Base-by-base conservation (phyloP, 2,329 filamentous ascomycete genomes). In the Monilinia aucupariae region DNA sequence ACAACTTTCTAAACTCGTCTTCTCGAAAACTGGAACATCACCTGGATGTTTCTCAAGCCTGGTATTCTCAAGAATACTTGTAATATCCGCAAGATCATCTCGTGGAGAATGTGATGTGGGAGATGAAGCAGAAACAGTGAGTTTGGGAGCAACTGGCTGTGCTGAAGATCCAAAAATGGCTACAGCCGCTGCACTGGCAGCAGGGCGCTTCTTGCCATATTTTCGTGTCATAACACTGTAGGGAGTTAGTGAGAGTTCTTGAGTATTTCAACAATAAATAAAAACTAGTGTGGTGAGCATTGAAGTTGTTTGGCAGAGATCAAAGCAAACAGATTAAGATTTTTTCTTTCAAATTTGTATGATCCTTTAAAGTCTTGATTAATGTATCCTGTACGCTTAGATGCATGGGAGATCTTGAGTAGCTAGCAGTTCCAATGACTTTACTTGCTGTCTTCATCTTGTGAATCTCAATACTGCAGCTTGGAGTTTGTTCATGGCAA, bases 121-220 rank as follows among this genome's bases (percentile, higher is more conserved):
- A 5, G 25, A 4, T 32, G 22, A 20, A 53, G 13, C 17, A 37
- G 37, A 17, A 30, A 10, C 6, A 6, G 8, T 32, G 13, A 9
- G n/a, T 25, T n/a, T 39, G 4, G 50, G 25, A 20, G 43, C 41
- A 17, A 55, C 30, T 22, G 39, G 20, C 7, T 39, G 39, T 37
- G 34, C 32, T 45, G 55, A 41, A 17, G 41, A 52, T 41, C 64
- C 62, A 61, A 68, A 68, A 6, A 68, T 64, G 27, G 61, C 59
- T 32, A 62, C 48, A 43, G 66, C 65, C 13, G 61, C 59, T 12
- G 49, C 47, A 25, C 59, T 62, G 20, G 49, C 56, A 34, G 27
- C 51, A 25, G 56, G 37, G n/a, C 63, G 62, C 41, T 67, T 68
- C 47, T 65, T 64, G 10, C 67, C 67, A 61, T 68, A 68, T 51